Evolutionary conservation across 495 filamentous ascomycete genomes (phyloP), one percentile per base, ranked within the genome.

Genomic region (Ramalina intermedia): DNA sequence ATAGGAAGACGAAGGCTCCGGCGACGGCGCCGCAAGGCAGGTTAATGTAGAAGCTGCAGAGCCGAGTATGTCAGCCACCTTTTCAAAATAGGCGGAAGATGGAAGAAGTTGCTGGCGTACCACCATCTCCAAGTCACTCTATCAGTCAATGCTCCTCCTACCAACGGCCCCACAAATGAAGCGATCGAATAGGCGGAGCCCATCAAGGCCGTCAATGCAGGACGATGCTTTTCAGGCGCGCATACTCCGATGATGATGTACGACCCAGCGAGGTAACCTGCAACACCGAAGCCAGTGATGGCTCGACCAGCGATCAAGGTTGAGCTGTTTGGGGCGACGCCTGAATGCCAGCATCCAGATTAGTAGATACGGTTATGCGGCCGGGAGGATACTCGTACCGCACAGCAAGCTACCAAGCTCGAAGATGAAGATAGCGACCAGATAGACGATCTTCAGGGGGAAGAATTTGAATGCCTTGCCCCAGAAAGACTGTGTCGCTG

Each of bases 371-470:
- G n/a, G 4, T 18, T 6, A 5, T 26, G 23, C 41, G 23, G 13
- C 16, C 3, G n/a, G 23, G 6, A 12, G 23, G 41, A 3, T 21
- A 5, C 0, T 14, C 21, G 4, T 16, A 44, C 21, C 23, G 23
- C 23, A 24, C 23, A 24, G 23, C 41, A 83, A 60, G 42, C 69
- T 76, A 29, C 85, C 85, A 29, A 87, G 26, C 52, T 87, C 85
- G 61, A 90, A 90, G 54, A 91, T 62, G 47, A 63, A 60, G 50
- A 88, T 76, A 38, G 78, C 71, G 9, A 61, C 46, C 5, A 89
- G 62, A 62, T 76, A 68, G 1, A 57, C 53, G 11, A 38, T 18
- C 61, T 79, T 80, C 35, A 77, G 56, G 17, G 53, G 56, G 54
- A 75, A 76, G 55, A 69, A 71, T 43, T 68, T 74, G 65, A 76